A percentile compares a stretch with the other conserved stretches of the same genome.
phyloP scores from a whole-genome alignment of 2,329 filamentous ascomycete species.

The Colletotrichum magnum region DNA sequence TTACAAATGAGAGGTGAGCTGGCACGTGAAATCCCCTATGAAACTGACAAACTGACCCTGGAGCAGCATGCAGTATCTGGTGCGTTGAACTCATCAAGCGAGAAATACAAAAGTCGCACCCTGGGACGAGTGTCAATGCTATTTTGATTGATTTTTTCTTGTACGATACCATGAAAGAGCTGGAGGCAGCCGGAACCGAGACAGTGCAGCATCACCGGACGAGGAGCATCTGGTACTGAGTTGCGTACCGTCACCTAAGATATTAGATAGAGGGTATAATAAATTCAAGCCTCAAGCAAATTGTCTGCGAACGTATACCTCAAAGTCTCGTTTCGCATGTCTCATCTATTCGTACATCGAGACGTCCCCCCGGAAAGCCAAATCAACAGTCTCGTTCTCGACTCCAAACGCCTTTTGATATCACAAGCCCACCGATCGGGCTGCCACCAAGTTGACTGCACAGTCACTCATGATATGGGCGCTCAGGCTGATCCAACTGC shows the following conservation, averaged over 20 bases:
- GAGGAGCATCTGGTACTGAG: constrained; percentile 93
- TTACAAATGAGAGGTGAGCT: constrained; percentile 83
- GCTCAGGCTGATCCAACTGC: constrained; percentile 52
- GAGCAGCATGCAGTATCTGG: constrained; percentile 89
- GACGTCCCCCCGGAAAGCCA: neutral
- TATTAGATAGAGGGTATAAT: constrained; percentile 17
- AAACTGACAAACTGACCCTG: constrained; percentile 1
- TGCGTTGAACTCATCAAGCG: constrained; percentile 89
- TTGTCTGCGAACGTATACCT: constrained; percentile 5
- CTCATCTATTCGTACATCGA: constrained; percentile 12
- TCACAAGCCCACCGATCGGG: neutral
- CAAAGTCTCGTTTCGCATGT: constrained; percentile 11
- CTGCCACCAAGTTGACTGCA: neutral
- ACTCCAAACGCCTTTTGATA: constrained; percentile 31
- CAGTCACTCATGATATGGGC: neutral
- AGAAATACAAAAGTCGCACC: constrained; percentile 82
- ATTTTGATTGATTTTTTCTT: constrained; percentile 97
- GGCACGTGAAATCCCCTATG: neutral
- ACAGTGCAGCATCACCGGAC: constrained; percentile 88
- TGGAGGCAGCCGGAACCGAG: constrained; percentile 75
- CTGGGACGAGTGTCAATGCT: constrained; percentile 82
- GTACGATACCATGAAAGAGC: constrained; percentile 93
- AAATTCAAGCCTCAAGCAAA: too few relatives aligned
- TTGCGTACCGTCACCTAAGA: neutral
- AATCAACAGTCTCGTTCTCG: neutral